These are phyloP conservation scores for Pleurotus cornucopiae DNA, from an alignment of 768 basidiomycete species.

Conservation along the genomic window DNA sequence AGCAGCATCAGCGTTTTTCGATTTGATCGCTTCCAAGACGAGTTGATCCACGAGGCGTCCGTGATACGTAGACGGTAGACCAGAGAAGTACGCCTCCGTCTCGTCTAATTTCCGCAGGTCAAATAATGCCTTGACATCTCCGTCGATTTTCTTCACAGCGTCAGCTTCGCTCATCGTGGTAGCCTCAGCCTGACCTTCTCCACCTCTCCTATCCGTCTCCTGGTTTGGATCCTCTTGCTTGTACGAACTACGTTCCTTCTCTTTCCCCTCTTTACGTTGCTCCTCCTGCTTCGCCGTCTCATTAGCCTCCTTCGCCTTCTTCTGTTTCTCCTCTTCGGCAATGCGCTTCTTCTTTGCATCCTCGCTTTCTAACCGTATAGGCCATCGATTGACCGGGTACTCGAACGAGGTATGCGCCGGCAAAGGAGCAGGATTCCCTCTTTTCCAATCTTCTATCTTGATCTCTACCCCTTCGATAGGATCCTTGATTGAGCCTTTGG, in stretches of 20 bases:
- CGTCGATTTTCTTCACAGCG: slow-evolving; percentile 70
- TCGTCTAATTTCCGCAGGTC: slow-evolving; percentile 80
- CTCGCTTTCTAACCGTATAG: slow-evolving; percentile 63
- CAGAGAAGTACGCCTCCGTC: slow-evolving; percentile 81
- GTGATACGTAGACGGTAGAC: slow-evolving; percentile 63
- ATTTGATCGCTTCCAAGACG: slow-evolving; percentile 68
- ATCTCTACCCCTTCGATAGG: slow-evolving; percentile 59
- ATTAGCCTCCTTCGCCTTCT: slow-evolving; percentile 18
- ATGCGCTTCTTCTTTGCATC: slow-evolving; percentile 45
- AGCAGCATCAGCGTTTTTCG: slow-evolving; percentile 76
- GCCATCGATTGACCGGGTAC: slow-evolving; percentile 28
- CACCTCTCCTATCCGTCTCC: slow-evolving; percentile 34
- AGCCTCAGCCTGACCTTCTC: slow-evolving; percentile 33
- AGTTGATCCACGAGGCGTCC: slow-evolving; percentile 72
- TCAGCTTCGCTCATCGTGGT: slow-evolving; percentile 60
- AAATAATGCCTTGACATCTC: slow-evolving; percentile 86
- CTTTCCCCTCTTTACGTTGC: slow-evolving; percentile 31
- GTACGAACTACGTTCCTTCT: slow-evolving; percentile 27
- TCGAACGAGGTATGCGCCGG: slow-evolving; percentile 22
- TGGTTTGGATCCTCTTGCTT: too few relatives aligned
- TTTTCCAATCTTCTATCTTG: slow-evolving; percentile 49
- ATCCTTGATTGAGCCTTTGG: slow-evolving; percentile 56
- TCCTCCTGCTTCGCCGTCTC: slow-evolving; percentile 48
- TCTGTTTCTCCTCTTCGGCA: slow-evolving; percentile 37
- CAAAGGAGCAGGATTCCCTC: slow-evolving; percentile 31